Base-by-base conservation (phyloP, 352 stramenopile species). In the Lagenidium giganteum region DNA sequence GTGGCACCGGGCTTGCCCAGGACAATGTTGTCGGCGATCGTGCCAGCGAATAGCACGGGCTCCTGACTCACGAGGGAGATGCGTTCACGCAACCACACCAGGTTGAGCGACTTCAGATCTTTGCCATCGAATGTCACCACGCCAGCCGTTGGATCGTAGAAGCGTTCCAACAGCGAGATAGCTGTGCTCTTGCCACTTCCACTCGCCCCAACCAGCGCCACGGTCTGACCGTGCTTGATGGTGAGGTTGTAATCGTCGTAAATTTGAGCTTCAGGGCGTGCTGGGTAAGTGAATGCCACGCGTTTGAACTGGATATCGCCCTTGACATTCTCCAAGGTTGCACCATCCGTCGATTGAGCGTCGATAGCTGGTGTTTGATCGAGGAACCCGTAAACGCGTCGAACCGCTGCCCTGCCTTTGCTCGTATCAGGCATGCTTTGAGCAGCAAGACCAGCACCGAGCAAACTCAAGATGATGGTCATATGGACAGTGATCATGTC, bases 181-280 rank as follows among this genome's bases (percentile, higher is more conserved):
- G 74, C 71, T 23, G 78, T 94, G 42, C 46, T 76, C 57, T 96
- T 96, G 33, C 86, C 86, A 39, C 66, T 86, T 16, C 84, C 84
- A 47, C 50, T 81, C 20, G 67, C 48, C 3, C 90, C 90, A 25
- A 96, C 81, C 4, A 97, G 52, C 8, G 87, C 90, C 22, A 95
- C 66, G 2, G 78, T 84, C 11, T 57, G 23, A 9, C 86, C 77
- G 17, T 69, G 66, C 8, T 48, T 31, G 39, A 74, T 70, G 5
- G 51, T 47, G 1, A 97, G 51, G 34, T 63, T 73, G 35, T 96
- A 70, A 36, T 61, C 50, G 13, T 74, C 58, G 30, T 97, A 76
- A 25, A 96, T 71, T 3, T 47, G 47, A 6, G 66, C 54, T 0
- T 78, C 47, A 2, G 72, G 69, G 23, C 73, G 57, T 2, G 44